Evolutionary conservation across 2,329 filamentous ascomycete genomes (phyloP).

Genomic region (Paramyrothecium sp.): DNA sequence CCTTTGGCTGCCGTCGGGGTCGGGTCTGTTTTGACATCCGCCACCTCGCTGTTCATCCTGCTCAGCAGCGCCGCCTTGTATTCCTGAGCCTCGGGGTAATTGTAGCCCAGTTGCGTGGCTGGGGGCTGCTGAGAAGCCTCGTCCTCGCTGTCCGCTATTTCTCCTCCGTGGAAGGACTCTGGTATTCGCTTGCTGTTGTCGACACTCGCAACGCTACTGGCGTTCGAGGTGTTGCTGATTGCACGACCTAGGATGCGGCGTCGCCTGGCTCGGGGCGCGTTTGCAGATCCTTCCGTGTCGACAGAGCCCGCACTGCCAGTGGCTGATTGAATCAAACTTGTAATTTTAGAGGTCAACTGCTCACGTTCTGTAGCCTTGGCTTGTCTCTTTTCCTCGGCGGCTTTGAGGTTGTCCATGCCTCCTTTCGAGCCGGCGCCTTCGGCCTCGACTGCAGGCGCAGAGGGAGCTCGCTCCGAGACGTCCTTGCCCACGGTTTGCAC

Average conservation of each 20-base stretch:
- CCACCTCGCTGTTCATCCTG: constrained; percentile 34
- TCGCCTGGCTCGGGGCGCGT: constrained; percentile 27
- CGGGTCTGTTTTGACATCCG: constrained; percentile 10
- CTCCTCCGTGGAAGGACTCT: constrained; percentile 10
- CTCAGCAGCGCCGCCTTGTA: constrained; percentile 43
- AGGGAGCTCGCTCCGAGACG: not conserved
- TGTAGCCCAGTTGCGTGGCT: constrained; percentile 53
- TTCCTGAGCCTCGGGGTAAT: constrained; percentile 46
- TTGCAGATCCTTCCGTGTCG: constrained; percentile 10
- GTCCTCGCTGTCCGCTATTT: constrained; percentile 16
- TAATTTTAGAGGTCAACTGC: constrained; percentile 39
- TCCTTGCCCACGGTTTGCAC: not conserved
- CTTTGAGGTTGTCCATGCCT: constrained; percentile 7
- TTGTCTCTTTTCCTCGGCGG: constrained; percentile 21
- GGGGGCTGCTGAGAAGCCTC: constrained; percentile 29
- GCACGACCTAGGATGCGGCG: constrained; percentile 58
- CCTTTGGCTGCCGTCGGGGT: constrained; percentile 2
- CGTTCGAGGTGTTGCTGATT: constrained; percentile 54
- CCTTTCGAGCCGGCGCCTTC: not conserved
- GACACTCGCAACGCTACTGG: constrained; percentile 43
- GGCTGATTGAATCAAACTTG: constrained; percentile 37
- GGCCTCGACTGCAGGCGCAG: not conserved
- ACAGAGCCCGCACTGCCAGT: constrained; percentile 5
- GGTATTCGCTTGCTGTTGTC: constrained; percentile 31
- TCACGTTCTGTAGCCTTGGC: constrained; percentile 35